Percentiles rank a stretch among this genome's conserved stretches.
Conservation (phyloP, 2,329 filamentous ascomycete genomes). For the Teratosphaeria pseudoeucalypti region DNA sequence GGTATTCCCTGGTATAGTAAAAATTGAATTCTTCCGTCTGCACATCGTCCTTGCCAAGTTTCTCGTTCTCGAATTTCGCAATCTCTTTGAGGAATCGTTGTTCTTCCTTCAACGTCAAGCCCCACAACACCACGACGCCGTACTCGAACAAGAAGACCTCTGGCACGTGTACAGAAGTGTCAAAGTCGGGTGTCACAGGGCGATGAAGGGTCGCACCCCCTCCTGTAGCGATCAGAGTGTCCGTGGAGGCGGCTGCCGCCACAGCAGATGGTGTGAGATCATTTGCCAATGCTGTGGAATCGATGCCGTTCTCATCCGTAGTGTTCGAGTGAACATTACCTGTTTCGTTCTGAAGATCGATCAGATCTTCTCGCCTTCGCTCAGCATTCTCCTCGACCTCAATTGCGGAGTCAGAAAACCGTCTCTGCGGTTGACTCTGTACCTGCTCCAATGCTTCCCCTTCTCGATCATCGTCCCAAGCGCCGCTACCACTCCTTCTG, state of each 20-base stretch:
- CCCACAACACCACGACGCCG: slow-evolving; percentile 96
- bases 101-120: slow-evolving; percentile 86
- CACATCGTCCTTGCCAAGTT: slow-evolving; percentile 75
- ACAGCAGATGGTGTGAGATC: background rate
- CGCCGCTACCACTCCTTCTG: slow-evolving; percentile 11
- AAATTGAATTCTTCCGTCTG: slow-evolving; percentile 99
- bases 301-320: background rate
- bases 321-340: background rate
- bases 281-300: background rate
- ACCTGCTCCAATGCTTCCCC: slow-evolving; percentile 17
- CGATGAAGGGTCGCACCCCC: slow-evolving; percentile 1
- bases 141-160: slow-evolving; percentile 97
- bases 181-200: slow-evolving; percentile 56
- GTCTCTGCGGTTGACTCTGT: slow-evolving; percentile 41
- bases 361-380: slow-evolving; percentile 25
- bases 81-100: slow-evolving; percentile 87
- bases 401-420: slow-evolving; percentile 64
- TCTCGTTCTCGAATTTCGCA: slow-evolving; percentile 85
- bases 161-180: slow-evolving; percentile 79
- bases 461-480: slow-evolving; percentile 10
- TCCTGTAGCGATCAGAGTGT: slow-evolving; percentile 5
- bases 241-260: slow-evolving; percentile 14
- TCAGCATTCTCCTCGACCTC: slow-evolving; percentile 48
- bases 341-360: slow-evolving; percentile 19
- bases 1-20: slow-evolving; percentile 96